Conservation (phyloP, 2,329 filamentous ascomycete genomes). For the Penicillium sp. region DNA sequence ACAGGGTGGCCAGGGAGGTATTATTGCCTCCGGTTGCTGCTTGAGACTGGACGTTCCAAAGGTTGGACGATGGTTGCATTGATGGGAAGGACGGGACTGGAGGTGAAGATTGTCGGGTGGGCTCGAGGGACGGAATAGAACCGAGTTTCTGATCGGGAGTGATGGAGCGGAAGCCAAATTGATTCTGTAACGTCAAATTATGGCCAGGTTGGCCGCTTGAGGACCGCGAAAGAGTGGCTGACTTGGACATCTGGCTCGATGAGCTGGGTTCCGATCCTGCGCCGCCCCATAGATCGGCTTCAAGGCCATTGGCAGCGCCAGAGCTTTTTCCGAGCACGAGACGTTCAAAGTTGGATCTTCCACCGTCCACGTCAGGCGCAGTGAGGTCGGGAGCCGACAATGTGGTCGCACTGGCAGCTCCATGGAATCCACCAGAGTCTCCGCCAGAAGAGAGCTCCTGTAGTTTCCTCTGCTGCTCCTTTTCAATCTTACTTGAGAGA, state of each 20-base stretch:
- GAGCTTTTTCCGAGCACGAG: constrained; percentile 69
- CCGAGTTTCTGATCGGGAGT: constrained; percentile 48
- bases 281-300: constrained; percentile 29
- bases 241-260: constrained; percentile 22
- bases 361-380: constrained; percentile 47
- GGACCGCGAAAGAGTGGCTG: constrained; percentile 43
- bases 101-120: constrained; percentile 31
- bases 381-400: constrained; percentile 20
- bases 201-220: constrained; percentile 21
- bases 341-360: constrained; percentile 73
- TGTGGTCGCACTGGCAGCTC: constrained; percentile 23
- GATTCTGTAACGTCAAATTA: constrained; percentile 15
- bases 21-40: constrained; percentile 10
- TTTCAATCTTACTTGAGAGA: constrained; percentile 73
- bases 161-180: constrained; percentile 40
- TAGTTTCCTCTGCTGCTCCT: constrained; percentile 81
- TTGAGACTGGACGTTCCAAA: constrained; percentile 15
- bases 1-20: constrained; percentile 22
- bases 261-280: constrained; percentile 28
- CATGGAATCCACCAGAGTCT: constrained; percentile 41
- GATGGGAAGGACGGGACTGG: constrained; percentile 21
- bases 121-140: constrained; percentile 44
- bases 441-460: constrained; percentile 68
- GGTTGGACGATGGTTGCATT: constrained; percentile 28
- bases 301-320: constrained; percentile 32